phyloP scores from a whole-genome alignment of 768 basidiomycete genomes.

The Termitomyces sp. region DNA sequence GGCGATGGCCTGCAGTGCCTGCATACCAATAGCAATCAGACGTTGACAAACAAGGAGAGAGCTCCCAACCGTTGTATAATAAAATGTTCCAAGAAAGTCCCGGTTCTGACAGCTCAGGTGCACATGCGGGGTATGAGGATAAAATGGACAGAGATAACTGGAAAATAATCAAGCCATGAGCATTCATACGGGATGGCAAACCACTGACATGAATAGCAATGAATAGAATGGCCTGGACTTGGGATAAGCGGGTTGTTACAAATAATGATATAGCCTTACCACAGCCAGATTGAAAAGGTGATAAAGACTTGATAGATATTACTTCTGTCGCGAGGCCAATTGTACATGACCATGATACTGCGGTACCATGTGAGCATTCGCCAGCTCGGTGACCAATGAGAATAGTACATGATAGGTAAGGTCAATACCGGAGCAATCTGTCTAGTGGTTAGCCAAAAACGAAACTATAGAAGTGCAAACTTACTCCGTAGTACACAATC shows the following conservation, averaged over 20 bases:
- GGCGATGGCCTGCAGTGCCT: slow-evolving; percentile 59
- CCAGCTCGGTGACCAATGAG: slow-evolving; percentile 7
- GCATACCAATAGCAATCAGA: background rate
- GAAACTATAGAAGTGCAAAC: slow-evolving; percentile 9
- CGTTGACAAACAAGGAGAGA: background rate
- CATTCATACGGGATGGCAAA: background rate
- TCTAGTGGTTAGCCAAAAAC: background rate
- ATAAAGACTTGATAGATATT: slow-evolving; percentile 59
- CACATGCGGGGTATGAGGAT: slow-evolving; percentile 16
- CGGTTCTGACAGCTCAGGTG: slow-evolving; percentile 30
- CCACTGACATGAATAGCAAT: slow-evolving; percentile 46
- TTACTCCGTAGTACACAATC: slow-evolving; percentile 52
- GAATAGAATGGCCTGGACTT: slow-evolving; percentile 51
- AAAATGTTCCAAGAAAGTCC: slow-evolving; percentile 44
- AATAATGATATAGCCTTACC: slow-evolving; percentile 31
- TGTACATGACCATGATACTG: slow-evolving; percentile 58
- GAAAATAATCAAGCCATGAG: slow-evolving; percentile 1
- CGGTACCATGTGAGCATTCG: background rate
- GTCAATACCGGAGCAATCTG: slow-evolving; percentile 55
- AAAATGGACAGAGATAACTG: slow-evolving; percentile 38
- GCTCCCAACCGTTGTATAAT: slow-evolving; percentile 36
- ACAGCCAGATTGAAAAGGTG: slow-evolving; percentile 54
- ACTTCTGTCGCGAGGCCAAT: slow-evolving; percentile 62
- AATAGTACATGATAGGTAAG: slow-evolving; percentile 53
- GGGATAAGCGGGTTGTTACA: slow-evolving; percentile 7